Evolutionary conservation across 2,329 filamentous ascomycete genomes (phyloP).

Genomic region (Ceratocystis eucalypticola): DNA sequence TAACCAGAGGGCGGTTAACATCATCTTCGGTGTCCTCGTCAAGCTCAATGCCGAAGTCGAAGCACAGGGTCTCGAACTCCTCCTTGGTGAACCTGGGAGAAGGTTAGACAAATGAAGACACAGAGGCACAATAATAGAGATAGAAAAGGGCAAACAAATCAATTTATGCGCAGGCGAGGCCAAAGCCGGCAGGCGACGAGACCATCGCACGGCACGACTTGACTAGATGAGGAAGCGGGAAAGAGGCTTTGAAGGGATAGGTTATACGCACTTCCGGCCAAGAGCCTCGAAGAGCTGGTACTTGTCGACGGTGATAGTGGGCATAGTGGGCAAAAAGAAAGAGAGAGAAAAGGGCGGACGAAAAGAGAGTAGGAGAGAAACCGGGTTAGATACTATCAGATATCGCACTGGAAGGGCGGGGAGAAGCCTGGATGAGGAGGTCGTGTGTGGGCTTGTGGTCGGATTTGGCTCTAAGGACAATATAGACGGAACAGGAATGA

Average conservation of each 20-base stretch:
- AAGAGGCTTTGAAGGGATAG: not conserved
- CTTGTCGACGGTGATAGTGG: constrained; percentile 94
- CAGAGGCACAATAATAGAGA: constrained; percentile 10
- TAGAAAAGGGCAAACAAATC: not conserved
- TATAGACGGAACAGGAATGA: not conserved
- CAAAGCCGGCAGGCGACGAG: not conserved
- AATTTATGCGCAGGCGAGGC: not conserved
- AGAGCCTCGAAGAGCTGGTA: constrained; percentile 88
- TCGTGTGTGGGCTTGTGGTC: not conserved
- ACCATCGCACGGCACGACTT: not conserved
- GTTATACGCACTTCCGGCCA: constrained; percentile 55
- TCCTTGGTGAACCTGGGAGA: constrained; percentile 64
- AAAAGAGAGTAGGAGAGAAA: not conserved
- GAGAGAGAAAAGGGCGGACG: not conserved
- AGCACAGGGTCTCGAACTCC: constrained; percentile 94
- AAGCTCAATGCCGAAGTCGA: constrained; percentile 95
- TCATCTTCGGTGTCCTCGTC: constrained; percentile 84
- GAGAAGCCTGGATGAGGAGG: not conserved
- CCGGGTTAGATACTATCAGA: not conserved
- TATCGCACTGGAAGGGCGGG: not conserved
- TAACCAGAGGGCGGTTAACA: constrained; percentile 52
- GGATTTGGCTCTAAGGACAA: not conserved
- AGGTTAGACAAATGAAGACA: constrained; percentile 19
- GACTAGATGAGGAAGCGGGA: not conserved
- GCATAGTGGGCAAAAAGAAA: constrained; percentile 45